Conservation (phyloP, 2,329 filamentous ascomycete species). For the Hymenoscyphus fructigenus region DNA sequence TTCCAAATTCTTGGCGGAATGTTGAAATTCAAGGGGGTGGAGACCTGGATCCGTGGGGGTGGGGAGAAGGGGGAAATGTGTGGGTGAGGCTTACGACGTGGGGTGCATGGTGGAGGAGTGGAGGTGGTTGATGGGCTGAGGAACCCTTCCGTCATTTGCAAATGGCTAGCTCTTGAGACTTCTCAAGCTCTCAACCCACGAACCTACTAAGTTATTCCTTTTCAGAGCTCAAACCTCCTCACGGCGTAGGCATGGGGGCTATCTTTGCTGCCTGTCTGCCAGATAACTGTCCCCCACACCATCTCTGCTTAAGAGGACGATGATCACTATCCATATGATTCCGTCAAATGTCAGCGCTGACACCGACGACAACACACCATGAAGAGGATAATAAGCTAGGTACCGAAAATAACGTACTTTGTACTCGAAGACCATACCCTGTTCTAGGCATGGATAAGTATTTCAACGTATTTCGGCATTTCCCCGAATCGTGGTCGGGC, state of each 20-base stretch:
- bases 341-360: slow-evolving; percentile 3
- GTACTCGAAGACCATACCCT: background rate
- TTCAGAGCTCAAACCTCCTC: background rate
- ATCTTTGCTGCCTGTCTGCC: background rate
- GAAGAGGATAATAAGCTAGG: background rate
- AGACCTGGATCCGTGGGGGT: background rate
- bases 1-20: background rate
- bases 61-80: slow-evolving; percentile 1
- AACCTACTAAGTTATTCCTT: background rate
- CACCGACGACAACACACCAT: background rate
- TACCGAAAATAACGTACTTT: background rate
- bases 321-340: background rate
- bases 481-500: background rate
- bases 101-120: slow-evolving; percentile 8
- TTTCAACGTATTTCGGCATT: background rate
- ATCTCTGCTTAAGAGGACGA: background rate
- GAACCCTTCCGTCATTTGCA: background rate
- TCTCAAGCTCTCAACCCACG: background rate
- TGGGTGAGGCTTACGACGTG: slow-evolving; percentile 14
- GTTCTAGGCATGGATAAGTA: background rate
- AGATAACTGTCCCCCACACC: background rate
- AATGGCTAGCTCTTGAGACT: background rate
- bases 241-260: slow-evolving; percentile 1
- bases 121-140: background rate
- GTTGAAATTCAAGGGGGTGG: background rate